Percentiles rank a stretch among this genome's conserved stretches.
Conservation (phyloP, 306 rosid genomes). For the Abrus pulchellus region DNA sequence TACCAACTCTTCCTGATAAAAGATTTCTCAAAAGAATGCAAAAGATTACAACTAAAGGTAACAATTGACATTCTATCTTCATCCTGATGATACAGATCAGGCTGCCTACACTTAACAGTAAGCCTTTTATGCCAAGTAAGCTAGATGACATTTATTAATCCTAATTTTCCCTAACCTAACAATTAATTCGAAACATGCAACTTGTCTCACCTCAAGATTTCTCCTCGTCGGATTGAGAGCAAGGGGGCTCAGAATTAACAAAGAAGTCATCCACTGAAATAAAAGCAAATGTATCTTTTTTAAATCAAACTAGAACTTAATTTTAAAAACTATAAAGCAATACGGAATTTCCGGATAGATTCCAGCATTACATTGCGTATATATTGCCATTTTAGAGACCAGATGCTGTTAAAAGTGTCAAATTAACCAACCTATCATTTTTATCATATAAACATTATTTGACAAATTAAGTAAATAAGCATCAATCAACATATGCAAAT, state of each 20-base stretch:
- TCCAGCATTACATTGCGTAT: not conserved
- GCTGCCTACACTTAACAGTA: conserved; percentile 57
- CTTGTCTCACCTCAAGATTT: conserved; percentile 65
- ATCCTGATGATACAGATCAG: conserved; percentile 52
- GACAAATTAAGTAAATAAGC: too few relatives aligned
- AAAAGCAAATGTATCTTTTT: conserved; percentile 30
- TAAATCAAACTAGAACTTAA: conserved; percentile 18
- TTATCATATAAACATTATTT: too few relatives aligned
- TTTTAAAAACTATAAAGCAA: not conserved
- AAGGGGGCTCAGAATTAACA: conserved; percentile 84
- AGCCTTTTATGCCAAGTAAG: conserved; percentile 54
- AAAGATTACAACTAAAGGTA: conserved; percentile 45
- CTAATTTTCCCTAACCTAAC: conserved; percentile 56
- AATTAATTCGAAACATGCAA: conserved; percentile 49
- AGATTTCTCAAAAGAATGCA: conserved; percentile 51
- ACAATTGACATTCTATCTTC: conserved; percentile 49
- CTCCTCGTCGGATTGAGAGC: conserved; percentile 92
- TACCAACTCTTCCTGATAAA: conserved; percentile 39
- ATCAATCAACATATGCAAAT: too few relatives aligned
- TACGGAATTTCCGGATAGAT: not conserved
- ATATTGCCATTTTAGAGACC: not conserved
- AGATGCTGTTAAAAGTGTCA: not conserved
- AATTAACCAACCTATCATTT: not conserved
- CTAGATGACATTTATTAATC: conserved; percentile 55
- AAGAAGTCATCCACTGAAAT: conserved; percentile 96